Evolutionary conservation across 2,329 filamentous ascomycete species (phyloP).

Genomic region (Tolypocladium amazonense): DNA sequence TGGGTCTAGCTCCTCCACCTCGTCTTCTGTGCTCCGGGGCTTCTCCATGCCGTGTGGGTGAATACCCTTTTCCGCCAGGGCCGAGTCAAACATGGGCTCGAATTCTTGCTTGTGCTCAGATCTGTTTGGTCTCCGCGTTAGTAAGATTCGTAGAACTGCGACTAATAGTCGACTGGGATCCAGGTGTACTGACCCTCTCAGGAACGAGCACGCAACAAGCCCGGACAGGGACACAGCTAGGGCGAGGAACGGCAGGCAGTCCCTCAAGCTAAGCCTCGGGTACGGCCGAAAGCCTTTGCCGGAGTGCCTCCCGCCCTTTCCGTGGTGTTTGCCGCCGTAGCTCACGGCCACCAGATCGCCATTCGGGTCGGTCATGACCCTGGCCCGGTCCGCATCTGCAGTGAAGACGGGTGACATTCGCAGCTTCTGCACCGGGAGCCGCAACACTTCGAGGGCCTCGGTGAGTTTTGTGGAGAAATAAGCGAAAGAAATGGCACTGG

Average conservation of each 20-base stretch:
- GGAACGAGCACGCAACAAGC: slow-evolving; percentile 6
- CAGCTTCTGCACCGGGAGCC: neutral
- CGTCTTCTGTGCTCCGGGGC: neutral
- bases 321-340: neutral
- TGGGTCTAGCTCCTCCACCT: neutral
- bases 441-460: slow-evolving; percentile 3
- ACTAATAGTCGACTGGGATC: neutral
- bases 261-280: slow-evolving; percentile 4
- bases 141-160: neutral
- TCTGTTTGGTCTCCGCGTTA: neutral
- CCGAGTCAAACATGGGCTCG: neutral
- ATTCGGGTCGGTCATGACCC: slow-evolving; percentile 7
- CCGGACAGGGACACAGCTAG: slow-evolving; percentile 7
- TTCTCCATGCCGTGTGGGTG: neutral
- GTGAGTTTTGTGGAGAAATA: neutral
- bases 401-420: slow-evolving; percentile 7
- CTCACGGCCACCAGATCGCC: slow-evolving; percentile 6
- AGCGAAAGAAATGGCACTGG: neutral
- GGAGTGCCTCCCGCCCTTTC: neutral
- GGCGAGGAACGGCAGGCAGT: slow-evolving; percentile 7
- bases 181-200: slow-evolving; percentile 7
- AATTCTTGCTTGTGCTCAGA: neutral
- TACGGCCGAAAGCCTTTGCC: neutral
- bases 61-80: neutral
- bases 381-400: neutral